Percentiles rank a stretch among this genome's conserved stretches.
Evolutionary conservation across 1,284 basidiomycete genomes (phyloP).

Genomic region (Somion occarium): DNA sequence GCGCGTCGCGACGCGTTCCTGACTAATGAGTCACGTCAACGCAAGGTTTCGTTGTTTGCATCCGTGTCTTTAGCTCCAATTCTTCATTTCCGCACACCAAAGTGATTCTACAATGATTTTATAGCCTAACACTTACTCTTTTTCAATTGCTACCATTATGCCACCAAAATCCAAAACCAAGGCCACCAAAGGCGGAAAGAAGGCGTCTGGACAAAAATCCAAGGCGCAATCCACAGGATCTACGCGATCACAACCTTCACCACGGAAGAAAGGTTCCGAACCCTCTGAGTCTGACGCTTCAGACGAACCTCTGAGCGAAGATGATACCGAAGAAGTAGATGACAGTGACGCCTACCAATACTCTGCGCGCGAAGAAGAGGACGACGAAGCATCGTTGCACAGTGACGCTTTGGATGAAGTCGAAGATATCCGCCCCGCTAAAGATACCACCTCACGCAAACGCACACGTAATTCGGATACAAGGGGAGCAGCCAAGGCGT

Average conservation of each 20-base stretch:
- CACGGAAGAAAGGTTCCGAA: background rate
- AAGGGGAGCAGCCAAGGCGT: conserved; percentile 8
- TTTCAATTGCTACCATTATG: background rate
- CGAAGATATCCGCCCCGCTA: conserved; percentile 8
- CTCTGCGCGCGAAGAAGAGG: conserved; percentile 15
- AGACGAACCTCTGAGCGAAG: conserved; percentile 6
- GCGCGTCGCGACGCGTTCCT: background rate
- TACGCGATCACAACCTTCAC: background rate
- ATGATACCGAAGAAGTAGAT: conserved; percentile 11
- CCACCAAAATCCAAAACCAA: background rate
- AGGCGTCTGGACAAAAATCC: background rate
- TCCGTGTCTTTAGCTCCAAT: background rate
- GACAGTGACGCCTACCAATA: conserved; percentile 12
- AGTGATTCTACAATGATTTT: background rate
- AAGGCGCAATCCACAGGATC: background rate
- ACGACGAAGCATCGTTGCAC: conserved; percentile 24
- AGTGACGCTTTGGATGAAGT: conserved; percentile 33
- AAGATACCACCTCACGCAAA: conserved; percentile 12
- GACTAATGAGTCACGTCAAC: background rate
- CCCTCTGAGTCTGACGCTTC: background rate
- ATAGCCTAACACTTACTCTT: background rate
- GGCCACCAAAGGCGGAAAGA: background rate
- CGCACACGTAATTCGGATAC: background rate
- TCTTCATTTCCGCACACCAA: background rate
- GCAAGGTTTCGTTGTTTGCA: background rate